Evolutionary conservation across 768 basidiomycete genomes (phyloP).

Genomic region (Hypsizygus marmoreus): DNA sequence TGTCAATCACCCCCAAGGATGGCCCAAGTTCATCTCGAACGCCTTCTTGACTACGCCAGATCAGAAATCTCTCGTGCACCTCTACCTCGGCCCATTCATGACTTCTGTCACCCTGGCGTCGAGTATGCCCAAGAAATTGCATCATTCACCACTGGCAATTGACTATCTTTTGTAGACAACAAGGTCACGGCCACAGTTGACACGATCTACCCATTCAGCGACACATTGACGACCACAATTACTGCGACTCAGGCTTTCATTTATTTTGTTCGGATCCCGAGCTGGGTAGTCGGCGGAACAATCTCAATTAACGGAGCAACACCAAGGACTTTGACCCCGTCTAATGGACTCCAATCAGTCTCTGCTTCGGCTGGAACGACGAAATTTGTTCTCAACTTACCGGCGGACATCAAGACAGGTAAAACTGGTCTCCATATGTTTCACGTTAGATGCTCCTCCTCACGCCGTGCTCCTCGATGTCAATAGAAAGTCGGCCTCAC

Average conservation of each 20-base stretch:
- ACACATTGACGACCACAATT: slow-evolving; percentile 43
- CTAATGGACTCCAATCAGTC: slow-evolving; percentile 47
- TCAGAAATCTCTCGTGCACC: slow-evolving; percentile 41
- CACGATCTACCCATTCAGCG: slow-evolving; percentile 52
- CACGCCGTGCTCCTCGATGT: too few species aligned
- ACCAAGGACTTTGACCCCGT: slow-evolving; percentile 38
- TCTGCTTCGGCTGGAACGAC: slow-evolving; percentile 42
- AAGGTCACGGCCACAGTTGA: slow-evolving; percentile 41
- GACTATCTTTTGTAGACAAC: slow-evolving; percentile 32
- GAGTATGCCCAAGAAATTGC: slow-evolving; percentile 25
- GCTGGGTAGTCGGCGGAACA: slow-evolving; percentile 47
- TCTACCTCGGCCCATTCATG: slow-evolving; percentile 48
- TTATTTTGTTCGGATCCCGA: slow-evolving; percentile 48
- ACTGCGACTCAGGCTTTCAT: slow-evolving; percentile 41
- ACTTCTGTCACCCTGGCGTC: slow-evolving; percentile 38
- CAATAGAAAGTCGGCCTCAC: slow-evolving; percentile 49
- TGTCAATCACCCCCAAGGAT: slow-evolving; percentile 53
- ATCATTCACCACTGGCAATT: not conserved
- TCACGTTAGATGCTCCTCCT: too few species aligned
- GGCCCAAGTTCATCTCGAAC: slow-evolving; percentile 54
- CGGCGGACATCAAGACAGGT: slow-evolving; percentile 50
- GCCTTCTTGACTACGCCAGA: slow-evolving; percentile 48
- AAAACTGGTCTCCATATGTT: not conserved
- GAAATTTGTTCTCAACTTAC: slow-evolving; percentile 44
- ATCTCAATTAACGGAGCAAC: slow-evolving; percentile 41